phyloP scores from a whole-genome alignment of 2,329 filamentous ascomycete species.

The Nannizzia gypsea region DNA sequence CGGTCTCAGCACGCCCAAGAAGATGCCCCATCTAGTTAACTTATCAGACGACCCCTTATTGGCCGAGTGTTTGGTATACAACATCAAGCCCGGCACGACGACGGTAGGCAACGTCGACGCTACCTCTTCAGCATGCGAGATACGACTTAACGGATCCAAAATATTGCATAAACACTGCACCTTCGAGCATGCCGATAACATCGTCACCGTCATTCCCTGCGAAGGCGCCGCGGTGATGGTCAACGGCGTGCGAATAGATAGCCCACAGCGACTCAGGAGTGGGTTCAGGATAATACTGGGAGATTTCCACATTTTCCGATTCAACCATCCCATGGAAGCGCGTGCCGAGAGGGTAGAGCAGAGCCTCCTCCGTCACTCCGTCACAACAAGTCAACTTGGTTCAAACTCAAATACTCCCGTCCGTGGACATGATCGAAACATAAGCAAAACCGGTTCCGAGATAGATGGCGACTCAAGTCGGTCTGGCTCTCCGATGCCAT shows the following conservation, averaged over 20 bases:
- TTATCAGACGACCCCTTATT: slow-evolving; percentile 87
- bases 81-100: slow-evolving; percentile 88
- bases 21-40: slow-evolving; percentile 98
- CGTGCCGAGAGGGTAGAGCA: slow-evolving; percentile 81
- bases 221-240: slow-evolving; percentile 98
- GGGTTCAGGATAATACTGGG: slow-evolving; percentile 91
- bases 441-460: slow-evolving; percentile 69
- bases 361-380: slow-evolving; percentile 75
- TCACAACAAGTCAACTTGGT: slow-evolving; percentile 52
- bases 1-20: slow-evolving; percentile 89
- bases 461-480: slow-evolving; percentile 56
- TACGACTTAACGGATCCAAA: slow-evolving; percentile 83
- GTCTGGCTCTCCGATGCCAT: slow-evolving; percentile 66
- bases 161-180: slow-evolving; percentile 87
- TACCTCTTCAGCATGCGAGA: slow-evolving; percentile 69
- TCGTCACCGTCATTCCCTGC: slow-evolving; percentile 78
- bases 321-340: slow-evolving; percentile 95
- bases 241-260: slow-evolving; percentile 80
- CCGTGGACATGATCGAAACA: slow-evolving; percentile 62
- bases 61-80: slow-evolving; percentile 94
- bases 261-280: slow-evolving; percentile 73
- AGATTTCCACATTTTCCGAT: slow-evolving; percentile 93
- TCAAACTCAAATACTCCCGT: slow-evolving; percentile 50
- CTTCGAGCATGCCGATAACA: slow-evolving; percentile 86
- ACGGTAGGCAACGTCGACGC: slow-evolving; percentile 83